phyloP scores from a whole-genome alignment of 2,329 filamentous ascomycete genomes.

The Hypoxylon sp. region DNA sequence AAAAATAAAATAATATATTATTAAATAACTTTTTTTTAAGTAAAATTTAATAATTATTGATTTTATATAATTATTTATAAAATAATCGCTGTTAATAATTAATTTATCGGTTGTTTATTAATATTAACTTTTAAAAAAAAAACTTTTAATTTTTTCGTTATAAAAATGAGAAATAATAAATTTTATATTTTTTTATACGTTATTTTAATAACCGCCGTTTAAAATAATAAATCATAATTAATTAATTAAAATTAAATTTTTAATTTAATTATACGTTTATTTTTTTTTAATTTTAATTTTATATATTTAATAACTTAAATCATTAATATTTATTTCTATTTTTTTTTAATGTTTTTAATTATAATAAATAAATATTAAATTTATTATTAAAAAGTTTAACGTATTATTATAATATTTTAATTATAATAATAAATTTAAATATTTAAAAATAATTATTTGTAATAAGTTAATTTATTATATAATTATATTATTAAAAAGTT shows the following conservation, averaged over 20 bases:
- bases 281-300: no score
- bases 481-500: no score
- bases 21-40: background rate
- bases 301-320: no score
- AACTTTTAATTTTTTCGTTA: slow-evolving; percentile 5
- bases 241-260: no score
- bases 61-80: background rate
- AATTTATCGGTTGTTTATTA: background rate
- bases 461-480: background rate
- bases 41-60: slow-evolving; percentile 1
- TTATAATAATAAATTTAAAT: slow-evolving; percentile 4
- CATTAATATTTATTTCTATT: no score
- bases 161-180: background rate
- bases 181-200: no score
- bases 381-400: slow-evolving; percentile 8
- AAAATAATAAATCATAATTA: no score
- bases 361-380: slow-evolving; percentile 1
- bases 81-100: background rate
- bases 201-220: no score
- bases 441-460: background rate
- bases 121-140: slow-evolving; percentile 5
- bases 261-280: no score
- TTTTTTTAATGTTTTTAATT: no score
- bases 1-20: slow-evolving; percentile 1
- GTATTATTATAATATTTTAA: slow-evolving; percentile 5